Base-by-base conservation (phyloP, 306 rosid genomes). In the Acacia confusa region DNA sequence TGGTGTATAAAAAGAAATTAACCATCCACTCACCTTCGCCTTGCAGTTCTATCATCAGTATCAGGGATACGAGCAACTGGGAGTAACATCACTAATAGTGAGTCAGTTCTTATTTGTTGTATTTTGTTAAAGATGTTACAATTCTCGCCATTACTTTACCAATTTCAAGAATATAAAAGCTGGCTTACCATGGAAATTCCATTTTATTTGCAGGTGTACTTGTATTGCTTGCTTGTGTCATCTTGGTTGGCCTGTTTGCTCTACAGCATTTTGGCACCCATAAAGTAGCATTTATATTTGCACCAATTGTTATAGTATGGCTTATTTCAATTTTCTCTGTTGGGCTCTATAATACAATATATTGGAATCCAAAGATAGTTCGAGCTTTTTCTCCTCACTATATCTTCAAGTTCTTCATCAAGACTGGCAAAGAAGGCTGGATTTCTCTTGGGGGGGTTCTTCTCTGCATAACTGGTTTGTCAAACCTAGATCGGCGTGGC, bases 211-310 rank as follows among this genome's bases (percentile, higher is more conserved):
- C 78, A 91, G 98, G 89, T 78, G 92, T 85, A 80, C 86, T 93
- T 82, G 85, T 90, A 60, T 85, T 92, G 86, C 82, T 94, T 78
- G 94, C 98, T 45, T 91, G 97, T 86, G 83, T 73, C 81, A 88
- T 94, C 79, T 82, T 94, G 87, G 87, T 91, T 78, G 95, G 93
- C 72, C 88, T 94, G 72, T 92, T 94, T 86, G 92, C 97, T 55
- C 95, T 94, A 45, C 98, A 94, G 86, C 98, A 94, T 79, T 89
- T 79, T 79, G 98, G 98, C 73, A 92, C 95, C 72, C 95, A 90
- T 88, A 88, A 85, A 84, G 93, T 94, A 65, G 90, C 94, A 12
- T 89, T 90, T 83, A 66, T 94, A 75, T 91, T 94, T 85, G 98
- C 98, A 14, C 98, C 97, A 4, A 63, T 94, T 63, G 92, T 94